Percentiles rank a stretch among this genome's conserved stretches.
These are phyloP conservation scores for Paecilomyces variotii DNA, from an alignment of 2,329 filamentous ascomycete species.

Conservation along the genomic window DNA sequence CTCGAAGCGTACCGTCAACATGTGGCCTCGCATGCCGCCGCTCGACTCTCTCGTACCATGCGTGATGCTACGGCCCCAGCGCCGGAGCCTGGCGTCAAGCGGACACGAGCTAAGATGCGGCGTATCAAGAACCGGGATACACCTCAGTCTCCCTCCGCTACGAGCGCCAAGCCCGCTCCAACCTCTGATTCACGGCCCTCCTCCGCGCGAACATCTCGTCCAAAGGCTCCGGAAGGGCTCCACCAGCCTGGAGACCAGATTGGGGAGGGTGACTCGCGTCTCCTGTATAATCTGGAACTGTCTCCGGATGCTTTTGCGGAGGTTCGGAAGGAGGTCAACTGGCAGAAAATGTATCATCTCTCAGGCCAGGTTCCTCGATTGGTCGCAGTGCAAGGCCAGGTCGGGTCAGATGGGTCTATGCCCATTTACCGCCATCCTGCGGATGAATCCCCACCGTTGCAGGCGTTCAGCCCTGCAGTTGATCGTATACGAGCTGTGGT, in stretches of 20 bases:
- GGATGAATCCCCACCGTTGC: constrained; percentile 73
- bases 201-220: not conserved
- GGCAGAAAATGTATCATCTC: constrained; percentile 89
- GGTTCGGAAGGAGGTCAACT: constrained; percentile 67
- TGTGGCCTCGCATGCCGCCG: not conserved
- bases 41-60: not conserved
- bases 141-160: not conserved
- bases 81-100: constrained; percentile 4
- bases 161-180: not conserved
- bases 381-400: constrained; percentile 76
- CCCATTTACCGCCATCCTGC: constrained; percentile 94
- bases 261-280: constrained; percentile 72
- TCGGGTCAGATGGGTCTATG: constrained; percentile 58
- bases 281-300: constrained; percentile 64
- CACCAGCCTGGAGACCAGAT: constrained; percentile 49
- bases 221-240: constrained; percentile 12
- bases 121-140: not conserved
- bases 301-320: constrained; percentile 55
- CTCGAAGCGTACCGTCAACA: not conserved
- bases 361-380: constrained; percentile 85
- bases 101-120: not conserved
- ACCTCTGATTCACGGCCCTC: not conserved
- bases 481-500: constrained; percentile 58
- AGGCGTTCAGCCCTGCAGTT: constrained; percentile 68
- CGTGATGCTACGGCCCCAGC: not conserved